phyloP scores from a whole-genome alignment of 1,139 yeast species.

The Zygotorulaspora mrakii region DNA sequence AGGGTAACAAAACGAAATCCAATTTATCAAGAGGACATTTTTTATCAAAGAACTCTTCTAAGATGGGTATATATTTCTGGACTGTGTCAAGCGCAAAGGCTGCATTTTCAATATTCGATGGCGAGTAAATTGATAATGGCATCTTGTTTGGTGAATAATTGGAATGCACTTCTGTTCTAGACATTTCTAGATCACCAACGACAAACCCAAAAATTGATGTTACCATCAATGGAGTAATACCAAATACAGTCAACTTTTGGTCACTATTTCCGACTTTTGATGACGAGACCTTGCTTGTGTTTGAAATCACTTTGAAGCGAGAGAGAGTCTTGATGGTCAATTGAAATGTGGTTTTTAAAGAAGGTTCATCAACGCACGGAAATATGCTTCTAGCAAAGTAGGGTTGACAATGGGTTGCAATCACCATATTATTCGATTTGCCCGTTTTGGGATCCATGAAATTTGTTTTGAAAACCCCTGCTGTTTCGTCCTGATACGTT shows the following conservation, averaged over 20 bases:
- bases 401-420: conserved; percentile 73
- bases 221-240: conserved; percentile 54
- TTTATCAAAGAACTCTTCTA: conserved; percentile 43
- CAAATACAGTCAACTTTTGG: conserved; percentile 42
- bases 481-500: conserved; percentile 54
- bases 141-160: conserved; percentile 26
- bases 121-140: conserved; percentile 53
- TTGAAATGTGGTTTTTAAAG: conserved; percentile 49
- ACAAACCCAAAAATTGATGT: conserved; percentile 63
- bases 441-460: conserved; percentile 51
- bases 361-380: conserved; percentile 64
- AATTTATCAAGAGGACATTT: conserved; percentile 57
- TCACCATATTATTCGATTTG: conserved; percentile 45
- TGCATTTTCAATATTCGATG: conserved; percentile 47
- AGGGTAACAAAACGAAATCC: conserved; percentile 65
- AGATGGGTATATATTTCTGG: conserved; percentile 45
- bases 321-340: conserved; percentile 46
- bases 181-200: conserved; percentile 58
- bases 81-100: conserved; percentile 46
- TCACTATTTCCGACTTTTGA: conserved; percentile 30
- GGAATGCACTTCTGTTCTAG: conserved; percentile 39
- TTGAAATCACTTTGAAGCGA: conserved; percentile 50
- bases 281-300: conserved; percentile 33
- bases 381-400: conserved; percentile 55
- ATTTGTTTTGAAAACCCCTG: conserved; percentile 66